Conservation (phyloP, 176 grass and related monocot species). For the Carex kokanica region DNA sequence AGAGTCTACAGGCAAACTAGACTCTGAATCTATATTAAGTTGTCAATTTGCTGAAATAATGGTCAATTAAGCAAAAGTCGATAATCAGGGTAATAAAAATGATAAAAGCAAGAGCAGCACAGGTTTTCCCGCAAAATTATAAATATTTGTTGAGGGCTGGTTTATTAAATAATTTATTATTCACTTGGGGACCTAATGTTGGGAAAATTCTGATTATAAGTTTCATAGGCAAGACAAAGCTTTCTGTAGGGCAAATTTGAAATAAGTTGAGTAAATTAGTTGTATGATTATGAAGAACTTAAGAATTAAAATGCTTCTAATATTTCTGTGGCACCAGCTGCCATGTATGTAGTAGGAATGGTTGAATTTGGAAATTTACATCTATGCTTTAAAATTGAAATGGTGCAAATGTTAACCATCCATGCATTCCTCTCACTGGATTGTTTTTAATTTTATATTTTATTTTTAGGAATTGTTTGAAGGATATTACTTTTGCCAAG, state of each 20-base stretch:
- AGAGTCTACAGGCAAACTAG: no score
- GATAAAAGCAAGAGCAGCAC: no score
- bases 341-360: background rate
- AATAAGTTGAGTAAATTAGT: background rate
- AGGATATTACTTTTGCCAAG: slow-evolving; percentile 95
- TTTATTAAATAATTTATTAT: background rate
- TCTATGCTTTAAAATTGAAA: background rate
- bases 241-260: background rate
- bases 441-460: slow-evolving; percentile 14
- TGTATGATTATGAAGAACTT: background rate
- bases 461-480: slow-evolving; percentile 79
- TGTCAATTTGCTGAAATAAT: no score
- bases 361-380: background rate
- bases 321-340: background rate
- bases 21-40: no score
- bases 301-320: background rate
- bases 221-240: background rate
- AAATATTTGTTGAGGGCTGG: background rate
- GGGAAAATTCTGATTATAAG: background rate
- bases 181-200: background rate
- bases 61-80: no score
- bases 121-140: no score
- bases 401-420: no score
- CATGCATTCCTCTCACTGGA: background rate
- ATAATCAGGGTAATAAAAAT: no score